Evolutionary conservation across 164 flowering plant species (phyloP).

Genomic region (Chloranthus sessilifolius): DNA sequence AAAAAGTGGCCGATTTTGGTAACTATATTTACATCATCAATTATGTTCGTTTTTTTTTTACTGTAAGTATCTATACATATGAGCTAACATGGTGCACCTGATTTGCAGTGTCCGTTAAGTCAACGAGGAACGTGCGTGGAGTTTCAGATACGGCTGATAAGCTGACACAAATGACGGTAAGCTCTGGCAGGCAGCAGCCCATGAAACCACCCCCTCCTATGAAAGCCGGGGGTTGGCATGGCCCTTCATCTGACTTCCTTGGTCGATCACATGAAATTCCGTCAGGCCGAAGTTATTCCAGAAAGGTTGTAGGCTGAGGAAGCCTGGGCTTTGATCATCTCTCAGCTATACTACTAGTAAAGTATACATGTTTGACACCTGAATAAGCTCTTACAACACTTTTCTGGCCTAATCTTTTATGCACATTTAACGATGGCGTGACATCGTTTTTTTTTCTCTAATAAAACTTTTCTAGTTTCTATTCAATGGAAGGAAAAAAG

Average conservation of each 20-base stretch:
- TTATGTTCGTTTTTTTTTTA: neutral
- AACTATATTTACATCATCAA: no score
- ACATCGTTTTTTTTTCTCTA: no score
- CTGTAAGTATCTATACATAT: neutral
- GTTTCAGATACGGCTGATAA: constrained; percentile 53
- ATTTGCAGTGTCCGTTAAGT: constrained; percentile 30
- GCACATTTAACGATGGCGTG: no score
- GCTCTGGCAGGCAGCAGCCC: constrained; percentile 29
- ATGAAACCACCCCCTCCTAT: constrained; percentile 45
- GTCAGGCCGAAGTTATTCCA: constrained; percentile 27
- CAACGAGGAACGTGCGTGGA: constrained; percentile 27
- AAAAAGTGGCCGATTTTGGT: no score
- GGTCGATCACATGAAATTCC: constrained; percentile 37
- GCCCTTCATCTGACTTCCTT: constrained; percentile 30
- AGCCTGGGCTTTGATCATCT: no score
- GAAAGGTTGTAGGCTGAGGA: constrained; percentile 66
- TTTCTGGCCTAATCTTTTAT: no score
- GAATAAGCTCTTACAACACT: no score
- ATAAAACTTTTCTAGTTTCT: no score
- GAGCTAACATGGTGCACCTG: neutral
- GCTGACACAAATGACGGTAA: constrained; percentile 46
- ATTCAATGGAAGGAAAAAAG: no score
- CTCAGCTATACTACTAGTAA: no score
- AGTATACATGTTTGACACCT: no score
- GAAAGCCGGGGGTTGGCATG: constrained; percentile 74